Percentiles rank a stretch among this genome's conserved stretches.
Evolutionary conservation across 2,329 filamentous ascomycete genomes (phyloP).

Genomic region (Fusarium dimerum): DNA sequence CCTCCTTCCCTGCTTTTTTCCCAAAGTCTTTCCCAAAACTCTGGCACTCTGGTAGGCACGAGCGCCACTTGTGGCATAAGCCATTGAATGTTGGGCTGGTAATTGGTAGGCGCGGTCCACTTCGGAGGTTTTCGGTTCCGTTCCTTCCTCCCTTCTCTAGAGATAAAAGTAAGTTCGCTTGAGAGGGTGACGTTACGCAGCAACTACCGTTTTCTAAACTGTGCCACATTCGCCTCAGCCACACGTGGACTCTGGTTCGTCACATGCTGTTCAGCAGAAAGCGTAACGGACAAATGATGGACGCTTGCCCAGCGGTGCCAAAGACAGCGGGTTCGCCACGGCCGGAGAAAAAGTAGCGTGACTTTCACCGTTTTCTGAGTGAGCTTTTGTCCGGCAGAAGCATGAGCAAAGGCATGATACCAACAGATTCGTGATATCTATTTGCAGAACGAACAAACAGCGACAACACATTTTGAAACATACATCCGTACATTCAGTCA

Average conservation of each 20-base stretch:
- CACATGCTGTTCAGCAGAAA: not conserved
- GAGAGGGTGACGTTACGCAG: slow-evolving; percentile 16
- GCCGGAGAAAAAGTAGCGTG: slow-evolving; percentile 8
- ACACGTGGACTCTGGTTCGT: not conserved
- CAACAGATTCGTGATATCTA: slow-evolving; percentile 1
- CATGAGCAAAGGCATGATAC: slow-evolving; percentile 7
- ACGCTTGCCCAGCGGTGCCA: not conserved
- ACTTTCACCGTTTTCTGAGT: slow-evolving; percentile 11
- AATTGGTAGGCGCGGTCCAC: not conserved
- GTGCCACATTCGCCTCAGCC: slow-evolving; percentile 17
- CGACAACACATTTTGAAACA: slow-evolving; percentile 9
- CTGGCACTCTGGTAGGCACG: too few species aligned
- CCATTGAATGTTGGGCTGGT: not conserved
- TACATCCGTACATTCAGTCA: not conserved
- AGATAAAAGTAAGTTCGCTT: not conserved
- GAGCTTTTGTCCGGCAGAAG: not conserved
- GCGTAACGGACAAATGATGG: not conserved
- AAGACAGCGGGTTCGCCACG: not conserved
- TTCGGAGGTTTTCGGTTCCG: not conserved
- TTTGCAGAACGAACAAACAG: not conserved
- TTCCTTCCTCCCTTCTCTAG: not conserved
- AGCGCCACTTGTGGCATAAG: too few species aligned
- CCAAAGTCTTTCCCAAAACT: not conserved
- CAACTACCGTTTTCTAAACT: slow-evolving; percentile 16
- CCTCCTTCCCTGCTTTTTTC: not conserved